These are phyloP conservation scores for Globisporangium echinulatum DNA, from an alignment of 352 stramenopile species.

Conservation along the genomic window DNA sequence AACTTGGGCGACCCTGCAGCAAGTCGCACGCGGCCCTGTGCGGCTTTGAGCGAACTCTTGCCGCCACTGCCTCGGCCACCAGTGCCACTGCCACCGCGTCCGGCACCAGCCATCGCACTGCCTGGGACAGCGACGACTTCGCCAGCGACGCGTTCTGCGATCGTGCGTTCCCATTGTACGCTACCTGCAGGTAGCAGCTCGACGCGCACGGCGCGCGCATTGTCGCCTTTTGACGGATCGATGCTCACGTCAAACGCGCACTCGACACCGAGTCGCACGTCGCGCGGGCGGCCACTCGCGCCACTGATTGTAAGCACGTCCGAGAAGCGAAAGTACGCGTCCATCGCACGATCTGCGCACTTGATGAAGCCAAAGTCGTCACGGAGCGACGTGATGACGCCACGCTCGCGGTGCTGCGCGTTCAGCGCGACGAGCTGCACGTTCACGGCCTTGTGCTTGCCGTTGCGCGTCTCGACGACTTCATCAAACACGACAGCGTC, in stretches of 20 bases:
- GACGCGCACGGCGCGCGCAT: conserved; percentile 53
- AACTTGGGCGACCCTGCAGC: conserved; percentile 32
- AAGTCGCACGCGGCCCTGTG: conserved; percentile 37
- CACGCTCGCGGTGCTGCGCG: conserved; percentile 57
- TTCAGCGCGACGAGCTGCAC: conserved; percentile 58
- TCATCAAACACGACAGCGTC: conserved; percentile 67
- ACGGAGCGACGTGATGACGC: conserved; percentile 61
- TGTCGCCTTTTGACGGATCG: conserved; percentile 36
- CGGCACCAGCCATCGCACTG: conserved; percentile 14
- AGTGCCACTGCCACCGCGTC: conserved; percentile 17
- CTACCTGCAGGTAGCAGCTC: conserved; percentile 47
- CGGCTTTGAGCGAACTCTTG: conserved; percentile 28
- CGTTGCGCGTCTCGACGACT: conserved; percentile 61
- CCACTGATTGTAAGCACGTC: conserved; percentile 51
- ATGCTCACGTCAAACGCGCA: conserved; percentile 63
- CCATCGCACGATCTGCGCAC: conserved; percentile 49
- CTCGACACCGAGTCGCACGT: conserved; percentile 50
- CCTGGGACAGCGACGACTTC: conserved; percentile 31
- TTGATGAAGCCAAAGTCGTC: conserved; percentile 85
- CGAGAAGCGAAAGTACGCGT: conserved; percentile 75
- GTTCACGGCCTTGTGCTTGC: conserved; percentile 50
- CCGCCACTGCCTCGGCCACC: conserved; percentile 21
- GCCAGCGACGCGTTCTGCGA: conserved; percentile 33
- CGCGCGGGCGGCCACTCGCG: conserved; percentile 10
- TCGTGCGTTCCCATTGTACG: conserved; percentile 55